Base-by-base conservation (phyloP, 257 asterid species). In the Solanum sejunctum region DNA sequence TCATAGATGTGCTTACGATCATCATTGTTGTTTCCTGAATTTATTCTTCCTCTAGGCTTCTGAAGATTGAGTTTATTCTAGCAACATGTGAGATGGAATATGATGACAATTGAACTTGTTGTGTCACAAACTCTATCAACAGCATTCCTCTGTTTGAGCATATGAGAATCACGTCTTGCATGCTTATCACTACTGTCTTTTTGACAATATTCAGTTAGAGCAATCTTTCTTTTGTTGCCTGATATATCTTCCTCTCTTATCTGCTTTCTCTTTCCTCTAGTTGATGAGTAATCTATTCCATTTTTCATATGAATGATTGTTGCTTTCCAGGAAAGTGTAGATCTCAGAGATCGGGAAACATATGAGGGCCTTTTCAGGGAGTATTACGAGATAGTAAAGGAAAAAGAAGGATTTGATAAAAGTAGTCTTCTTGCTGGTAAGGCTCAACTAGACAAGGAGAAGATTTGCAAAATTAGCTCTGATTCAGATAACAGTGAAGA, bases 321-420 rank as follows among this genome's bases (percentile, higher is more conserved):
- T 85, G 55, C 71, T 88, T 89, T 85, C 77, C 91, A 96, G 99
- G 93, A 84, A 12, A 84, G 15, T 45, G 96, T 94, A 83, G 97
- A 95, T 86, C 92, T 96, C 78, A 86, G 85, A 21, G 95, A 94
- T 85, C 75, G 85, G 66, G 91, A 93, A 39, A 92, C 99, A 8
- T 8, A 2, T n/a, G 99, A 96, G 93, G 98, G 98, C 52, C 88
- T 96, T 71, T 93, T 89, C 88, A 86, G 58, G 93, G 99, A 93
- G 79, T 94, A 96, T 86, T 96, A 96, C 85, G 58, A 57, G 83
- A 89, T 92, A 86, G 83, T 91, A 69, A 93, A 90, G 89, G 60
- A 82, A 20, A 82, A 84, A 20, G 87, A 89, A 91, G 90, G 92
- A 39, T 84, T 96, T 64, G 86, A 84, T 70, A 28, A 64, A 61